A percentile compares a stretch with the other conserved stretches of the same genome.
Evolutionary conservation across 202 grass and related monocot species (phyloP).

Genomic region (Carex sylvatica): DNA sequence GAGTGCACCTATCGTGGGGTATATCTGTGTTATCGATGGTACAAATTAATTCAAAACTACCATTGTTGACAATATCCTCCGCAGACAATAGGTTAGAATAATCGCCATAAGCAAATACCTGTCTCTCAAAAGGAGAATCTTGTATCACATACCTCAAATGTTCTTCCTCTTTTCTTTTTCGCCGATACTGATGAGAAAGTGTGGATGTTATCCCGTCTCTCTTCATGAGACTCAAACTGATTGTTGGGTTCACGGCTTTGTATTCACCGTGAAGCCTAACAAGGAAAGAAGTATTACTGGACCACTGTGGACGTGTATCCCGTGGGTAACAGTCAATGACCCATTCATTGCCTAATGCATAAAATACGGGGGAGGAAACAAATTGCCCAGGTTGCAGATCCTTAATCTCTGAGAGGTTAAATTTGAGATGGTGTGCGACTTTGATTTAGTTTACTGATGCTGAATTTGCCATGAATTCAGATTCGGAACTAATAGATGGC

Average conservation of each 20-base stretch:
- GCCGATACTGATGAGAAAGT: too few relatives aligned
- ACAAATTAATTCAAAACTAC: conserved; percentile 14
- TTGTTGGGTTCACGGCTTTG: background rate
- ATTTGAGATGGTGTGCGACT: background rate
- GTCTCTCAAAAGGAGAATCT: too few relatives aligned
- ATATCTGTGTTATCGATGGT: background rate
- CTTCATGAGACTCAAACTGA: background rate
- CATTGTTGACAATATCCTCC: background rate
- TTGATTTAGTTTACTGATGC: background rate
- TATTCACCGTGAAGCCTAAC: too few relatives aligned
- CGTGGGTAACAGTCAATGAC: background rate
- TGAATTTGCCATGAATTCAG: background rate
- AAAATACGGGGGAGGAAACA: background rate
- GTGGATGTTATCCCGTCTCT: too few relatives aligned
- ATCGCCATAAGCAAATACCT: too few relatives aligned
- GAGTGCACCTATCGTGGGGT: background rate
- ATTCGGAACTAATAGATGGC: too few relatives aligned
- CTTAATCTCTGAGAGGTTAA: background rate
- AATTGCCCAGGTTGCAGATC: background rate
- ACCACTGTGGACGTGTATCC: background rate
- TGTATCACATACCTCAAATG: too few relatives aligned
- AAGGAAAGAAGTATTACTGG: too few relatives aligned
- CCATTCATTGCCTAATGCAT: background rate
- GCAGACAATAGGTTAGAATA: background rate
- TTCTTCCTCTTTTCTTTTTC: too few relatives aligned